phyloP scores from a whole-genome alignment of 2,329 filamentous ascomycete genomes.

The Mycogone perniciosa region DNA sequence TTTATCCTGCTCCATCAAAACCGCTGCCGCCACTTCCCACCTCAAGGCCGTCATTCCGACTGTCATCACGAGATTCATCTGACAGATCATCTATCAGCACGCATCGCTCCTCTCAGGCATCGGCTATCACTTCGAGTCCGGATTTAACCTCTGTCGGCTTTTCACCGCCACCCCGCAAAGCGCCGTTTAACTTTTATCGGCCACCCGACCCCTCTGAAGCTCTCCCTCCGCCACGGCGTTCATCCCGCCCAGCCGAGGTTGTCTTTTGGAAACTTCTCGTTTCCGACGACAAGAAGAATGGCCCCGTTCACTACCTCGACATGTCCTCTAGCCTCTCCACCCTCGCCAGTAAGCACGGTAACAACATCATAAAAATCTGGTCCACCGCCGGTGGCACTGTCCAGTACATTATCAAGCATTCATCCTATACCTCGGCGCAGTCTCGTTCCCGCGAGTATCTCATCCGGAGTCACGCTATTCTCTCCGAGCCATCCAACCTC shows the following conservation, averaged over 20 bases:
- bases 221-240: background rate
- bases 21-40: slow-evolving; percentile 16
- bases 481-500: slow-evolving; percentile 33
- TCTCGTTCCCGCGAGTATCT: slow-evolving; percentile 35
- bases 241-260: slow-evolving; percentile 12
- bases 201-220: slow-evolving; percentile 1
- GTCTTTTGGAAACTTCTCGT: slow-evolving; percentile 19
- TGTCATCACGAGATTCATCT: slow-evolving; percentile 12
- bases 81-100: slow-evolving; percentile 13
- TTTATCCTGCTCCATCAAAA: slow-evolving; percentile 17
- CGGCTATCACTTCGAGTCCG: slow-evolving; percentile 6
- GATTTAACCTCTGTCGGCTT: slow-evolving; percentile 11
- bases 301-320: slow-evolving; percentile 30
- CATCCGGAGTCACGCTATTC: slow-evolving; percentile 36
- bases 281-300: slow-evolving; percentile 25
- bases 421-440: slow-evolving; percentile 33
- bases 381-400: slow-evolving; percentile 74
- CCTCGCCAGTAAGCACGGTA: slow-evolving; percentile 31
- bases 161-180: slow-evolving; percentile 9
- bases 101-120: slow-evolving; percentile 13
- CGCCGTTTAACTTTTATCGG: slow-evolving; percentile 2
- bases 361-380: slow-evolving; percentile 89
- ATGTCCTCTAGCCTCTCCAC: slow-evolving; percentile 27
- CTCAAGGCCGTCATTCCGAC: slow-evolving; percentile 4
- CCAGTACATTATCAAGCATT: slow-evolving; percentile 39